Conservation (phyloP, 345 rosid genomes). For the Syzygium jambos region DNA sequence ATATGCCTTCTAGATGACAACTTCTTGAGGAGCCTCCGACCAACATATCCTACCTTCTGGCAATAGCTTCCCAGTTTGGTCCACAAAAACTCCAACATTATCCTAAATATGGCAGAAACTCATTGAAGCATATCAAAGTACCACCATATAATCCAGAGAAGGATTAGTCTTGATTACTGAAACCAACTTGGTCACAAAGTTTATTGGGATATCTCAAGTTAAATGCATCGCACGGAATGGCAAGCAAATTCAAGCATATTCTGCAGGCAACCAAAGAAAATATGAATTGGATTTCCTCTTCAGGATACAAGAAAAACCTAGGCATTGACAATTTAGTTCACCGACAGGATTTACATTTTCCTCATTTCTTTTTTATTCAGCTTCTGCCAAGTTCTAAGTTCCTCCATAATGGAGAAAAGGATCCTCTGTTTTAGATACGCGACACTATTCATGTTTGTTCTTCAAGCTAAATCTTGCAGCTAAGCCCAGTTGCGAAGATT, state of each 20-base stretch:
- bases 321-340: neutral
- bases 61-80: slow-evolving; percentile 94
- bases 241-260: neutral
- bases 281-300: neutral
- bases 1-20: slow-evolving; percentile 83
- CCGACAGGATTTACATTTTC: neutral
- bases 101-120: slow-evolving; percentile 32
- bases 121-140: neutral
- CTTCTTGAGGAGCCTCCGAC: slow-evolving; percentile 87
- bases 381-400: too few relatives aligned
- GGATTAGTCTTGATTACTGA: neutral
- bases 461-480: neutral
- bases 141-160: neutral
- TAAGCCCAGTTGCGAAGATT: neutral
- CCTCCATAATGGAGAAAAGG: too few relatives aligned
- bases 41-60: slow-evolving; percentile 81
- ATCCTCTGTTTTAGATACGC: too few relatives aligned
- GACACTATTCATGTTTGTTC: neutral
- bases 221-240: neutral
- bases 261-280: neutral
- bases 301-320: neutral
- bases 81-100: slow-evolving; percentile 94
- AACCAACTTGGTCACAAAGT: neutral
- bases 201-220: neutral
- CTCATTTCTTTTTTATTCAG: neutral